phyloP scores from a whole-genome alignment of 768 basidiomycete genomes.

The Fistulinella prunicolor region DNA sequence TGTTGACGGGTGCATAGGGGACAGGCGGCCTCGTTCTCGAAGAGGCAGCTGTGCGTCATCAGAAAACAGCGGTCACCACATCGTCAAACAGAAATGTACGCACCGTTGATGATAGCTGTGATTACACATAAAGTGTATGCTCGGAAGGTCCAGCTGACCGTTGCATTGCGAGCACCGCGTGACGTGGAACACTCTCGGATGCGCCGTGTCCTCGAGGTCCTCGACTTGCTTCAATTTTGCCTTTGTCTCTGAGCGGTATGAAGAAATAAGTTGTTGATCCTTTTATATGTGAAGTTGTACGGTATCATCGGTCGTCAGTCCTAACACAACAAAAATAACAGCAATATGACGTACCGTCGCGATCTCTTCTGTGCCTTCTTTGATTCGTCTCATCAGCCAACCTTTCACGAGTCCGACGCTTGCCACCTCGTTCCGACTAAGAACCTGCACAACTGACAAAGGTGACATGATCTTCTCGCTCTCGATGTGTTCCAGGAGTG shows the following conservation, averaged over 20 bases:
- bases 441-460: constrained; percentile 82
- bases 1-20: constrained; percentile 86
- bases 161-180: constrained; percentile 89
- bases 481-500: constrained; percentile 76
- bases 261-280: constrained; percentile 86
- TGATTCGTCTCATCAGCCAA: constrained; percentile 82
- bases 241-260: constrained; percentile 83
- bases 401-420: constrained; percentile 90
- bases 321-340: too few relatives aligned
- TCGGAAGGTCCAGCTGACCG: constrained; percentile 88
- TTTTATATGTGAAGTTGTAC: too few relatives aligned
- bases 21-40: constrained; percentile 87
- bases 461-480: constrained; percentile 82
- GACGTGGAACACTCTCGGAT: constrained; percentile 89
- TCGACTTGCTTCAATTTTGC: constrained; percentile 78
- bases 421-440: constrained; percentile 85
- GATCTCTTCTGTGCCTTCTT: constrained; percentile 69
- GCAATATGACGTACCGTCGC: constrained; percentile 65
- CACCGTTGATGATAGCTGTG: constrained; percentile 96
- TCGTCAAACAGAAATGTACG: constrained; percentile 5
- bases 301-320: too few relatives aligned
- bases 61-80: background rate
- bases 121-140: constrained; percentile 96
- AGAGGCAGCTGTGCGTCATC: constrained; percentile 62
- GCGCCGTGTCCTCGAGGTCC: constrained; percentile 72